Evolutionary conservation across 1,284 basidiomycete species (phyloP), one percentile per base, ranked within the genome.

Genomic region (Golubevia pallescens): DNA sequence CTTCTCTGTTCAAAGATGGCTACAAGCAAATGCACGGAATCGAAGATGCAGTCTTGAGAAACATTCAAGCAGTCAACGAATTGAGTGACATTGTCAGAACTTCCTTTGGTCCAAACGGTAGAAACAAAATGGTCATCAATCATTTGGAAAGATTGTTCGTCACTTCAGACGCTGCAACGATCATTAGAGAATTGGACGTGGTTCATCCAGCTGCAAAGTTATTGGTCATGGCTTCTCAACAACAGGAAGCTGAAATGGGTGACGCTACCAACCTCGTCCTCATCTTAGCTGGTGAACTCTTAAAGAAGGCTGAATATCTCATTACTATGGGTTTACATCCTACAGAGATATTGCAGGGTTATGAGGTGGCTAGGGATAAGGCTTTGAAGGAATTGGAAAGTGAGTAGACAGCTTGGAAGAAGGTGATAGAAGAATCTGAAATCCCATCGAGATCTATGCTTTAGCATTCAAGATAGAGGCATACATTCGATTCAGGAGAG

Each of bases 151-250:
- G 91, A 83, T 89, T 98, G 58, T 99, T 99, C 87, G 95, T 99
- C 67, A 99, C 97, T 32, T 97, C 94, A 59, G 97, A 99, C 90
- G 96, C 97, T 6, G 97, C 97, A 8, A 99, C 97, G 66, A 99
- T 99, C 87, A 95, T 99, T 84, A 90, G 93, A 73, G 97, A 99
- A 87, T 91, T 98, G 86, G 97, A 99, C 86, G 94, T 99, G 60
- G 94, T 98, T 28, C 97, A 99, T 86, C 97, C 97, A 0, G 96
- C 96, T 3, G 97, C 95, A 32, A 99, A 98, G 87, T 88, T 99
- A 8, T 88, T 99, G 13, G 96, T 99, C 34, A 97, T 98, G 93
- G 95, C 95, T 19, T 94, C 93, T 53, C 94, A 97, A 83, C 93
- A 96, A 38, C 97, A 99, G 86, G 96, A 98, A 87, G 87, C 91